Percentiles rank a stretch among this genome's conserved stretches.
Conservation (phyloP, 495 filamentous ascomycete species). For the Aspergillus ellipticus region DNA sequence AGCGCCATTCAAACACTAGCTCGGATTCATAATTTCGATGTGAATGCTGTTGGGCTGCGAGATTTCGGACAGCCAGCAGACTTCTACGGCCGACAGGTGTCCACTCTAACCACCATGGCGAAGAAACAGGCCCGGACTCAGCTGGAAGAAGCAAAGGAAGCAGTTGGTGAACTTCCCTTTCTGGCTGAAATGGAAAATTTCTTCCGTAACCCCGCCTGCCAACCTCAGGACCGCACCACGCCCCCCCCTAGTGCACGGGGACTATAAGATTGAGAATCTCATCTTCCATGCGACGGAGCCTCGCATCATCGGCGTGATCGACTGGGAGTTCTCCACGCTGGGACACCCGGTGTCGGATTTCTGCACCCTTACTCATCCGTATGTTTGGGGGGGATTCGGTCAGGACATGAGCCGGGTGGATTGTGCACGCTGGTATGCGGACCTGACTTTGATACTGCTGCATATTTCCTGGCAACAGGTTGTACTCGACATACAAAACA, state of each 20-base stretch:
- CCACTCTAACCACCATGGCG: neutral
- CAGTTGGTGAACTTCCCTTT: no score
- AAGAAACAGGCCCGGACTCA: neutral
- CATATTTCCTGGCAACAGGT: no score
- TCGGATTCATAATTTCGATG: neutral
- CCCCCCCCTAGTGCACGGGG: slow-evolving; percentile 2
- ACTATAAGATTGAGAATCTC: slow-evolving; percentile 14
- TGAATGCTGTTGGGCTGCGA: neutral
- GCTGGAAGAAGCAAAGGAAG: no score
- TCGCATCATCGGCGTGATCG: slow-evolving; percentile 8
- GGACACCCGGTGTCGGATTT: slow-evolving; percentile 12
- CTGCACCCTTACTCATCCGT: no score
- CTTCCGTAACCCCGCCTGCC: neutral
- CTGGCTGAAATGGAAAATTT: slow-evolving; percentile 2
- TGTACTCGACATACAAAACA: no score
- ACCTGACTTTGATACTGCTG: no score
- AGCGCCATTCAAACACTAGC: slow-evolving; percentile 1
- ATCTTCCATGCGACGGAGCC: slow-evolving; percentile 12
- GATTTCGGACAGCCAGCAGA: neutral
- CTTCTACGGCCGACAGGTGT: slow-evolving; percentile 9
- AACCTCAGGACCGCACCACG: slow-evolving; percentile 5
- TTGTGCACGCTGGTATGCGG: no score
- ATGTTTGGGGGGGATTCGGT: no score
- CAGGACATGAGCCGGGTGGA: no score
- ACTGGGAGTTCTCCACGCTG: slow-evolving; percentile 14